phyloP scores from a whole-genome alignment of 331 rosid genomes.

The Acacia concinna region DNA sequence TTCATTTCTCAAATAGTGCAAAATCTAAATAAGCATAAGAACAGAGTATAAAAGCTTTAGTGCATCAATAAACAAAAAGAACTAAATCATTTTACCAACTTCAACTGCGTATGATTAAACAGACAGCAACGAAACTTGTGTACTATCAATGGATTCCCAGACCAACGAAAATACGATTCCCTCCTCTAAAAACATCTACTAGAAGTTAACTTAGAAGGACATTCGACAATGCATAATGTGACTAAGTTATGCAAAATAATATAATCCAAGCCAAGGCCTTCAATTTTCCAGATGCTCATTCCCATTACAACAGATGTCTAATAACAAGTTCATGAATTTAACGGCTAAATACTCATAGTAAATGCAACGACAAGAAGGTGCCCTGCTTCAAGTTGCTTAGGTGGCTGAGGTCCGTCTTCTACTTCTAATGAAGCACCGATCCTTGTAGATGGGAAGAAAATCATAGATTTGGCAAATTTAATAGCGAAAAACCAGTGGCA shows the following conservation, averaged over 20 bases:
- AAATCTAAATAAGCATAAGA: background rate
- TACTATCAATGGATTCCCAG: background rate
- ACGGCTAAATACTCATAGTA: no score
- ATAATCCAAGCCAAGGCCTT: background rate
- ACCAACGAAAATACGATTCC: background rate
- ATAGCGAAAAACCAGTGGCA: no score
- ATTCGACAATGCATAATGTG: background rate
- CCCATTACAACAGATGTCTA: background rate
- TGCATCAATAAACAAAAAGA: constrained; percentile 26
- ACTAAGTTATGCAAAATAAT: background rate
- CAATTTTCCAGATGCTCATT: background rate
- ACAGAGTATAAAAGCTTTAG: constrained; percentile 15
- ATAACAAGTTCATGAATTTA: background rate
- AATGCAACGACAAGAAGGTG: no score
- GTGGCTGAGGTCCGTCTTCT: no score
- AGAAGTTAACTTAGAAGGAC: background rate
- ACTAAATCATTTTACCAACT: constrained; percentile 41
- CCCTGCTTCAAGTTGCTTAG: no score
- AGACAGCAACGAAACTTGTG: constrained; percentile 38
- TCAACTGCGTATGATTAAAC: constrained; percentile 37
- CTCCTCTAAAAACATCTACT: background rate
- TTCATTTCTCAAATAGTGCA: background rate
- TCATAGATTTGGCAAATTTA: no score
- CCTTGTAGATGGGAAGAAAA: no score
- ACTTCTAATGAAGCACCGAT: no score